A percentile compares a stretch with the other conserved stretches of the same genome.
These are phyloP conservation scores for Tylopilus sp. DNA, from an alignment of 768 basidiomycete genomes.

Conservation along the genomic window DNA sequence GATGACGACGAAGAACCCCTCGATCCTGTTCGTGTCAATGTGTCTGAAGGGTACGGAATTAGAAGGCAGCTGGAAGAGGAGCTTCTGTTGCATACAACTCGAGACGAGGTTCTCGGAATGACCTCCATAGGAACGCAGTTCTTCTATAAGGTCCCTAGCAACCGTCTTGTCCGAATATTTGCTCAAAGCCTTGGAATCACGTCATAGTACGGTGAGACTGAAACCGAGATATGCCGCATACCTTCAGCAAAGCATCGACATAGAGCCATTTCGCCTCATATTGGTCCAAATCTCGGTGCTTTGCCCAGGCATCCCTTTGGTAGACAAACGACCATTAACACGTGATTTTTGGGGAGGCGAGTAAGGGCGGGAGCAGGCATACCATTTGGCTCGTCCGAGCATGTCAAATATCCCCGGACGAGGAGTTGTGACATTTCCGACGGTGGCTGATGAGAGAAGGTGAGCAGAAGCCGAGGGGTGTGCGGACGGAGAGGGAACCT, in stretches of 20 bases:
- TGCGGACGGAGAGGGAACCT: conserved; percentile 44
- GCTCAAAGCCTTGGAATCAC: conserved; percentile 57
- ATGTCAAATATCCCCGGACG: conserved; percentile 90
- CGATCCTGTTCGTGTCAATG: conserved; percentile 42
- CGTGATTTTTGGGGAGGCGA: conserved; percentile 18
- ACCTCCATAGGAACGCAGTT: conserved; percentile 73
- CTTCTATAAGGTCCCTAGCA: conserved; percentile 70
- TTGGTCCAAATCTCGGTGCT: conserved; percentile 77
- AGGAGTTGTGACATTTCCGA: conserved; percentile 76
- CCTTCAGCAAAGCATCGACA: conserved; percentile 84
- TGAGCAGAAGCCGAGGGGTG: neutral
- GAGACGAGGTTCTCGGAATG: conserved; percentile 61
- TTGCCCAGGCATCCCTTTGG: conserved; percentile 90
- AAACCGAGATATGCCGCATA: conserved; percentile 25
- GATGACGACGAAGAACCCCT: conserved; percentile 61
- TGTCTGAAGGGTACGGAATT: conserved; percentile 21
- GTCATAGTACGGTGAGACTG: neutral
- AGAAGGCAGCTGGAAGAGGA: neutral
- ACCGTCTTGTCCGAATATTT: conserved; percentile 83
- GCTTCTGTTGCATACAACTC: conserved; percentile 48
- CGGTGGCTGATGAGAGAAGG: conserved; percentile 58
- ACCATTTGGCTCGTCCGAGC: conserved; percentile 94
- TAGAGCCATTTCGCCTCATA: conserved; percentile 87
- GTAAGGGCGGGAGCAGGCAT: conserved; percentile 11
- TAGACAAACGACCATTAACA: conserved; percentile 12